Base-by-base conservation (phyloP, 169 alveolate species). In the Blepharisma undulans region DNA sequence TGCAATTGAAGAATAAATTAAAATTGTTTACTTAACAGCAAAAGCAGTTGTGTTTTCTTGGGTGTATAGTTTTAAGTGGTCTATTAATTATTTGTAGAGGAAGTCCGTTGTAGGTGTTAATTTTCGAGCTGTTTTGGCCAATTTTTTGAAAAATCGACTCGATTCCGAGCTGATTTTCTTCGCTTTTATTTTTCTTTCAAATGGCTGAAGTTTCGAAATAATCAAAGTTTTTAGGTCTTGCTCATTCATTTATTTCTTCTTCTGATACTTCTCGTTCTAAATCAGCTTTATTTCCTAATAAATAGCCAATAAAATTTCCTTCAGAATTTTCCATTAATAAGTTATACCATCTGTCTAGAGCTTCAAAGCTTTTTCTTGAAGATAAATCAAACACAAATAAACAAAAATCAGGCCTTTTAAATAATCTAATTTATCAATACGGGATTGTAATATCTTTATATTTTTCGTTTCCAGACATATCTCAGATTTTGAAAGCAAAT, bases 321-420 rank as follows among this genome's bases (percentile, higher is more conserved):
- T 33, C 79, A 4, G 89, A n/a, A 7, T 84, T 36, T 84, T 84
- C 89, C n/a, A 18, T 34, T 19, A 84, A 30, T 60, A 33, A 76
- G 7, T 21, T 21, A 33, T 33, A 48, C n/a, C 89, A 84, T 21
- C 27, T 48, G 29, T 6, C 79, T 7, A 84, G 29, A 10, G 32
- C 77, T 48, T 32, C 89, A 60, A 48, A 84, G 10, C 78, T 36
- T 25, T 22, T 30, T 84, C 36, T n/a, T 0, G 29, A 25, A 4
- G 89, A n/a, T 25, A 84, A 33, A 74, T 93, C 96, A 79, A 34
- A 92, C 21, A 89, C 93, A 29, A 93, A 76, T 2, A 93, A 32
- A 36, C 93, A 88, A 12, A 90, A 90, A 71, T 82, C 91, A 7
- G 95, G 92, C 14, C 94, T 93, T 36, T 87, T 72, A 1, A 48